Conservation (phyloP, 2,329 filamentous ascomycete genomes). For the Colletotrichum gloeosporioides region DNA sequence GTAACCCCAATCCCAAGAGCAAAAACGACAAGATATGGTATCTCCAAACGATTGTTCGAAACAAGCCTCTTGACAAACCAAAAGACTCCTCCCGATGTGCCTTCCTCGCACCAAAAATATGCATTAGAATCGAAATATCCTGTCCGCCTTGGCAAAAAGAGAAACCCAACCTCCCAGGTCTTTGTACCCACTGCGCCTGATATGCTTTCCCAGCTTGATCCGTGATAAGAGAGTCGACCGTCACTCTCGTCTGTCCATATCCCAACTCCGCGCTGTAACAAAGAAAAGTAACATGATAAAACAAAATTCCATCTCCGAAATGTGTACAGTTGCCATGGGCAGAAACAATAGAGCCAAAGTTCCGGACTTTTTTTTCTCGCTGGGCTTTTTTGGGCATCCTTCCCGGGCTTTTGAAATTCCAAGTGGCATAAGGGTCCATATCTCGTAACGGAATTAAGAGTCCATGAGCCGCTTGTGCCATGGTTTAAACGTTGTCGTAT, state of each 20-base stretch:
- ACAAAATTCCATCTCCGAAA: background rate
- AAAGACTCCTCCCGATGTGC: background rate
- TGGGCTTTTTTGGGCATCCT: background rate
- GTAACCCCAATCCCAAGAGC: background rate
- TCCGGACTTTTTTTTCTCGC: background rate
- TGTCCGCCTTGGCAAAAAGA: background rate
- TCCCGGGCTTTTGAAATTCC: background rate
- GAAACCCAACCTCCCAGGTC: constrained; percentile 20
- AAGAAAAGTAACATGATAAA: constrained; percentile 6
- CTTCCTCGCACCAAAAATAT: constrained; percentile 2
- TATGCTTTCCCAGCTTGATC: background rate
- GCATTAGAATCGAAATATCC: constrained; percentile 9
- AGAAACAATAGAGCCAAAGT: background rate
- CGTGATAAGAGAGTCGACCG: background rate
- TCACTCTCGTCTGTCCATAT: background rate
- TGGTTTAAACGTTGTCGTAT: background rate
- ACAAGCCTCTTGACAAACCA: background rate
- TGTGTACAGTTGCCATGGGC: background rate
- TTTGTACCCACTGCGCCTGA: constrained; percentile 11
- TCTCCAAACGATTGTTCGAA: constrained; percentile 11
- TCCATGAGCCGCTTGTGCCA: background rate
- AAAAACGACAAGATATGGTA: background rate
- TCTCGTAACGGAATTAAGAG: constrained; percentile 3
- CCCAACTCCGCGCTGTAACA: constrained; percentile 23
- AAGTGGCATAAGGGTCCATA: background rate